Conservation (phyloP, 2,329 filamentous ascomycete genomes). For the Cytospora piceae region DNA sequence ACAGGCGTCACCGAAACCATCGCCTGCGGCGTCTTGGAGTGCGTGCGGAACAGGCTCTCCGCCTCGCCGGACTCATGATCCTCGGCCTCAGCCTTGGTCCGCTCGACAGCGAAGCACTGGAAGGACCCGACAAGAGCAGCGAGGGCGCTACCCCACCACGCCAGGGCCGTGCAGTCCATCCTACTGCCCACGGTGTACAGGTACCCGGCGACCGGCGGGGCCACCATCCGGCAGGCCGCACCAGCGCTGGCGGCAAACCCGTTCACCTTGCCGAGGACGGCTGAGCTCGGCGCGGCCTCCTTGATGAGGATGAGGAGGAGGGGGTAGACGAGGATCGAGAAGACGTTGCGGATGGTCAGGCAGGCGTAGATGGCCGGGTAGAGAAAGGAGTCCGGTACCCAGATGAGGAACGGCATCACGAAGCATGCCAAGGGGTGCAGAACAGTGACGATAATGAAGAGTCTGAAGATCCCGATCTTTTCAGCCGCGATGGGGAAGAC, state of each 20-base stretch:
- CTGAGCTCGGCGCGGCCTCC: slow-evolving; percentile 61
- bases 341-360: slow-evolving; percentile 60
- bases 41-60: slow-evolving; percentile 21
- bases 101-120: slow-evolving; percentile 61
- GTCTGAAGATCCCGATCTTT: slow-evolving; percentile 60
- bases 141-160: slow-evolving; percentile 65
- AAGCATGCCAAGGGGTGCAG: slow-evolving; percentile 66
- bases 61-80: slow-evolving; percentile 22
- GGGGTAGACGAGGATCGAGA: slow-evolving; percentile 68
- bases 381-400: slow-evolving; percentile 55
- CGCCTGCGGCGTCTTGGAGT: slow-evolving; percentile 15
- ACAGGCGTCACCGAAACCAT: slow-evolving; percentile 19
- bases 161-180: slow-evolving; percentile 62
- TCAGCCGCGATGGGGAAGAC: slow-evolving; percentile 65
- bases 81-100: slow-evolving; percentile 33
- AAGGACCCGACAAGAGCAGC: slow-evolving; percentile 60
- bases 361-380: slow-evolving; percentile 63
- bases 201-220: slow-evolving; percentile 66
- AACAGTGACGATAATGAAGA: slow-evolving; percentile 61
- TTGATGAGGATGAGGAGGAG: slow-evolving; percentile 70
- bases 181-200: slow-evolving; percentile 64
- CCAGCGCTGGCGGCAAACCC: slow-evolving; percentile 68
- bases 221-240: slow-evolving; percentile 68
- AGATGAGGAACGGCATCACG: slow-evolving; percentile 61
- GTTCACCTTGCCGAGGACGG: slow-evolving; percentile 66